A percentile compares a stretch with the other conserved stretches of the same genome.
phyloP scores from a whole-genome alignment of 345 rosid genomes.

The Gossypium ekmanianum region DNA sequence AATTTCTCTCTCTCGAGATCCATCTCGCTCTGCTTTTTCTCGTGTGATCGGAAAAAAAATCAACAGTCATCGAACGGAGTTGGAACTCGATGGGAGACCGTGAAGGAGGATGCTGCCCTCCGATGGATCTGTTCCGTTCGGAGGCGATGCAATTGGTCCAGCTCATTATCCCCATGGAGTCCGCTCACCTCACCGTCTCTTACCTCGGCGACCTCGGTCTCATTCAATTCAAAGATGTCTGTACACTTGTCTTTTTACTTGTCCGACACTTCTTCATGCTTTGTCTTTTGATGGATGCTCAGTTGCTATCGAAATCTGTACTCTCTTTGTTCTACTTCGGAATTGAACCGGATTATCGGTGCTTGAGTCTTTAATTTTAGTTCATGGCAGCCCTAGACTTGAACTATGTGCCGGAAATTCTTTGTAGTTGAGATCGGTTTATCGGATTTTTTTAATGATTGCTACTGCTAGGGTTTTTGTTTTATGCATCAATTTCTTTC shows the following conservation, averaged over 20 bases:
- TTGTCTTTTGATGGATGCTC: background rate
- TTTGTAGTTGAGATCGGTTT: background rate
- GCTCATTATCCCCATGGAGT: conserved; percentile 85
- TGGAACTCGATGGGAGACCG: conserved; percentile 44
- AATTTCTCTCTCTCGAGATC: background rate
- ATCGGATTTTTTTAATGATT: conserved; percentile 3
- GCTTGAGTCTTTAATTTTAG: conserved; percentile 2
- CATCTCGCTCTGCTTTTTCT: background rate
- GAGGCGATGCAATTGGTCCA: conserved; percentile 96
- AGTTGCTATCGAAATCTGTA: background rate
- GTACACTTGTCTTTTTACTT: conserved; percentile 27
- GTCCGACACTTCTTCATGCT: background rate
- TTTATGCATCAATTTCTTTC: conserved; percentile 7
- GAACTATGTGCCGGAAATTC: background rate
- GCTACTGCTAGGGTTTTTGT: conserved; percentile 15
- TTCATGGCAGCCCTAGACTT: background rate
- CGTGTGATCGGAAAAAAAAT: conserved; percentile 13
- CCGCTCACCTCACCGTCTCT: conserved; percentile 83
- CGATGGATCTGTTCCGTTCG: conserved; percentile 93
- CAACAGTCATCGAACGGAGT: conserved; percentile 13
- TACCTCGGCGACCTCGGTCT: conserved; percentile 92
- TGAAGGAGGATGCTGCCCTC: conserved; percentile 72
- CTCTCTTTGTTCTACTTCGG: background rate
- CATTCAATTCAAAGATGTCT: conserved; percentile 91
- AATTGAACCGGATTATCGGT: background rate